Percentiles rank a stretch among this genome's conserved stretches.
These are phyloP conservation scores for Calonectria henricotiae DNA, from an alignment of 2,329 filamentous ascomycete species.

Conservation along the genomic window DNA sequence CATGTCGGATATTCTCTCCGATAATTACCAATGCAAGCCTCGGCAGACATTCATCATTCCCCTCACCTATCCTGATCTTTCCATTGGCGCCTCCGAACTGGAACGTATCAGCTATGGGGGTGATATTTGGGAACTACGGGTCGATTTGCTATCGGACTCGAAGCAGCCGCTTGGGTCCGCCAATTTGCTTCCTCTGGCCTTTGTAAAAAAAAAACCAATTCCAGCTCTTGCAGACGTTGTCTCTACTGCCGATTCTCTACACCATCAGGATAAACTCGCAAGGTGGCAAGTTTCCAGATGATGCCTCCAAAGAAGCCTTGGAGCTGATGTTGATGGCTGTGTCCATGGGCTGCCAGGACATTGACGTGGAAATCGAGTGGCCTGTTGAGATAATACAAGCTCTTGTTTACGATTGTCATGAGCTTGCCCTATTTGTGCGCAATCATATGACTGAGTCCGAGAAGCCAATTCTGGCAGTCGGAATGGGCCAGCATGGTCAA, in stretches of 20 bases:
- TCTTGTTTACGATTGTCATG: conserved; percentile 18
- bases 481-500: conserved; percentile 29
- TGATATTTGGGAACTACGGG: conserved; percentile 26
- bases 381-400: not conserved
- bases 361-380: conserved; percentile 34
- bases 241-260: conserved; percentile 25
- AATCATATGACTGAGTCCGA: not conserved
- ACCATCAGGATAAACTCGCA: conserved; percentile 22
- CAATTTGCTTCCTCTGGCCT: not conserved
- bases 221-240: not conserved
- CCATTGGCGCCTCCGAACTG: not conserved
- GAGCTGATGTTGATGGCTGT: conserved; percentile 23
- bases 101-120: conserved; percentile 26
- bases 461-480: conserved; percentile 28
- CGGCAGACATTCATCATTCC: conserved; percentile 28
- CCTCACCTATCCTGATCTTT: conserved; percentile 21
- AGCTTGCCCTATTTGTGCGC: conserved; percentile 20
- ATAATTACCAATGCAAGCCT: conserved; percentile 4
- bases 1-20: conserved; percentile 18
- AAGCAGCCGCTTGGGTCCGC: not conserved
- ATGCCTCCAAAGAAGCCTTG: conserved; percentile 13
- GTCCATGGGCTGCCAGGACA: conserved; percentile 5
- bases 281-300: conserved; percentile 25
- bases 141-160: conserved; percentile 1
- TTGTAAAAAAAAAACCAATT: conserved; percentile 17